Evolutionary conservation across 2,329 filamentous ascomycete species (phyloP).

Genomic region (Drechslera avenae): DNA sequence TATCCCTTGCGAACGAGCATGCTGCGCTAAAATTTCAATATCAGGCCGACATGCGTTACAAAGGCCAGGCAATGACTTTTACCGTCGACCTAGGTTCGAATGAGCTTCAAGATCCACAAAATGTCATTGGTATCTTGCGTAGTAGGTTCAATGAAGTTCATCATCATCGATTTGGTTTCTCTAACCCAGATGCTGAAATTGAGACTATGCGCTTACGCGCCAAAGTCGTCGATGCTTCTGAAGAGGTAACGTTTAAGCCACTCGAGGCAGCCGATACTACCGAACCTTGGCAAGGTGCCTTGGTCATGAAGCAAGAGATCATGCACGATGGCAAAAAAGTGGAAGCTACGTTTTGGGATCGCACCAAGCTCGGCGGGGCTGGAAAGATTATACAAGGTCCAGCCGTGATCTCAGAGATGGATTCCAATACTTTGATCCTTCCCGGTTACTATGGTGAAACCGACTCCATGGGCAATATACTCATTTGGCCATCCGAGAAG

Average conservation of each 20-base stretch:
- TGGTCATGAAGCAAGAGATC: slow-evolving; percentile 49
- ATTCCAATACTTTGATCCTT: slow-evolving; percentile 58
- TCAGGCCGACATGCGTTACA: slow-evolving; percentile 56
- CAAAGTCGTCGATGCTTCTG: slow-evolving; percentile 51
- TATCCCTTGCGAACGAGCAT: slow-evolving; percentile 41
- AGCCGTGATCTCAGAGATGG: slow-evolving; percentile 58
- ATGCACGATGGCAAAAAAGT: slow-evolving; percentile 49
- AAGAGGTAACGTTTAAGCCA: slow-evolving; percentile 48
- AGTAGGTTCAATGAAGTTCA: slow-evolving; percentile 51
- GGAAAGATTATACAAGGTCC: slow-evolving; percentile 52
- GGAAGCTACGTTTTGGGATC: slow-evolving; percentile 54
- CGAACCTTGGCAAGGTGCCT: slow-evolving; percentile 44
- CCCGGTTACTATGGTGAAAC: slow-evolving; percentile 56
- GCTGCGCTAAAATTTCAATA: slow-evolving; percentile 45
- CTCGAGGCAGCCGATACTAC: slow-evolving; percentile 32
- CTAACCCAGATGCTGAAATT: slow-evolving; percentile 52
- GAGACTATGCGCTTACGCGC: slow-evolving; percentile 57
- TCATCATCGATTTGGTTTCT: slow-evolving; percentile 55
- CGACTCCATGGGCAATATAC: slow-evolving; percentile 56
- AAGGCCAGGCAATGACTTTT: slow-evolving; percentile 51
- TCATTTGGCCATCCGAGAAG: slow-evolving; percentile 51
- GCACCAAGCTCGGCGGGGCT: slow-evolving; percentile 49
- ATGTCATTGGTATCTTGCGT: slow-evolving; percentile 44
- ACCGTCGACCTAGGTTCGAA: slow-evolving; percentile 43
- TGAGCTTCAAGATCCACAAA: slow-evolving; percentile 42